These are phyloP conservation scores for Beauveria sp. DNA, from an alignment of 2,329 filamentous ascomycete genomes.

Conservation along the genomic window DNA sequence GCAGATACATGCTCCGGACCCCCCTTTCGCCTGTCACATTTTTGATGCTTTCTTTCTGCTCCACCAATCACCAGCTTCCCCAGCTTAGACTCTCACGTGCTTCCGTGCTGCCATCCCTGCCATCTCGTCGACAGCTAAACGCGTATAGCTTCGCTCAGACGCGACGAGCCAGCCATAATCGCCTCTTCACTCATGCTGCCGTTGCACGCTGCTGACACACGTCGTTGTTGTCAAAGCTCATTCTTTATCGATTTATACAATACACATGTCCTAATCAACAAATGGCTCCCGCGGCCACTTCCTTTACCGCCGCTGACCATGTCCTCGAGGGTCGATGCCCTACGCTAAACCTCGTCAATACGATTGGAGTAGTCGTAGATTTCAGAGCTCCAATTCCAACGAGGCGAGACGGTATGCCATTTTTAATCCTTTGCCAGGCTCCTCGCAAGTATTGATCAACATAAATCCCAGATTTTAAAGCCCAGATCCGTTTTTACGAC, in stretches of 20 bases:
- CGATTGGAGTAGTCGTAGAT: constrained; percentile 68
- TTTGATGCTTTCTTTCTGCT: background rate
- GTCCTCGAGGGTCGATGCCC: constrained; percentile 33
- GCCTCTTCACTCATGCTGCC: background rate
- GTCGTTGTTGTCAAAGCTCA: background rate
- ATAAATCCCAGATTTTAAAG: constrained; percentile 46
- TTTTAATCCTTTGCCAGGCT: background rate
- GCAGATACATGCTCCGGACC: background rate
- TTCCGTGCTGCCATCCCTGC: background rate
- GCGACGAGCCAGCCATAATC: background rate
- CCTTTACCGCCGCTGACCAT: constrained; percentile 24
- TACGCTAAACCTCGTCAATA: constrained; percentile 33
- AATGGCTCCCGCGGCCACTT: constrained; percentile 7
- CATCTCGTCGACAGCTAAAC: background rate
- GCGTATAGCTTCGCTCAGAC: background rate
- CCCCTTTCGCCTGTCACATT: background rate
- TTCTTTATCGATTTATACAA: background rate
- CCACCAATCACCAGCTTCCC: background rate
- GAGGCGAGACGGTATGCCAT: constrained; percentile 39
- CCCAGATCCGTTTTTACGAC: constrained; percentile 54
- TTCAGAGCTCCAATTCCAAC: constrained; percentile 45
- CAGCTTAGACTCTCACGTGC: constrained; percentile 1
- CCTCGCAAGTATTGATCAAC: background rate
- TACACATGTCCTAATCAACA: background rate
- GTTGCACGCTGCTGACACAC: background rate